Base-by-base conservation (phyloP, 768 basidiomycete genomes). In the Tricholoma flavovirens region DNA sequence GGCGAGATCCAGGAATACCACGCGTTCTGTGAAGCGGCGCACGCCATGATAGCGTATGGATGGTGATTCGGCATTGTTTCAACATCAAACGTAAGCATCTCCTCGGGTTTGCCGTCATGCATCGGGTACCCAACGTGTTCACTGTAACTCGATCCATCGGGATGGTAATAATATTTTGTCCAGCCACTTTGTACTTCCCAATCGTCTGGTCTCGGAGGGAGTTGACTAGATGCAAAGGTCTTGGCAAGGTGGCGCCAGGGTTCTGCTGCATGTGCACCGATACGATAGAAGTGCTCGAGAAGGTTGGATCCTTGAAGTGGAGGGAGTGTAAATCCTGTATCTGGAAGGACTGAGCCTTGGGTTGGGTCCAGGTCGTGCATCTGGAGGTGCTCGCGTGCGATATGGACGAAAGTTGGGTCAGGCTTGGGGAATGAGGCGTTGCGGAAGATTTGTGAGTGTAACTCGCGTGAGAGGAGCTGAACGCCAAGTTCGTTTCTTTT, bases 1-100 rank as follows among this genome's bases (percentile, higher is more conserved):
- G 97, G 97, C 0, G 91, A 94, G 59, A 97, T 83, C 95, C 97
- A 99, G 3, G 83, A 83, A 66, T 98, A 99, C 96, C 97, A 98
- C 1, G 84, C 87, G 49, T 83, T 84, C 21, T 80, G 76, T 4
- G 93, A 86, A 1, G 83, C 90, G 3, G 95, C 95, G 57, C 86
- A 87, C 1, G 97, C 95, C 77, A 98, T 87, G 66, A 98, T 75
- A 11, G 96, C 82, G 66, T 83, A 93, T 1, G 86, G 85, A 49
- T 89, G 82, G 65, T 90, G 83, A 24, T 83, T 82, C 1, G 90
- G 90, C 79, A 98, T 80, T 0, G 91, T 93, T 72, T 99, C 95
- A 54, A 98, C 90, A 67, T 99, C 97, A 64, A 98, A 97, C 9
- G 83, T 81, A 60, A 98, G 81, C 77, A 88, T 77, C 42, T 84